These are phyloP conservation scores for Punica granatum DNA, from an alignment of 345 rosid genomes.

Conservation along the genomic window DNA sequence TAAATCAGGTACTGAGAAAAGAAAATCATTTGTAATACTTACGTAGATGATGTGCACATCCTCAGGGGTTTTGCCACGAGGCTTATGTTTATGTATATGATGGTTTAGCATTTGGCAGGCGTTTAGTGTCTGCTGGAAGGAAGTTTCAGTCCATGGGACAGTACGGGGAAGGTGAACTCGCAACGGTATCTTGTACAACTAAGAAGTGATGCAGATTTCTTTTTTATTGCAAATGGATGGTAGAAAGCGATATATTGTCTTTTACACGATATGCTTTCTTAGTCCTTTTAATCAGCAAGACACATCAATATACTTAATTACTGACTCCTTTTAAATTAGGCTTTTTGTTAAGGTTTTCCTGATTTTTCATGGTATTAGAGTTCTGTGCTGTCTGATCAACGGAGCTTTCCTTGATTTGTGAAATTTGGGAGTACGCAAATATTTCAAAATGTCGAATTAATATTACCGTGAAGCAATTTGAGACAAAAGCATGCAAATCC, in stretches of 20 bases:
- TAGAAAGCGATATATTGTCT: neutral
- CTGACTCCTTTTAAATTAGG: neutral
- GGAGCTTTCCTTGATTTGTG: neutral
- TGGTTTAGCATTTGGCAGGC: conserved; percentile 75
- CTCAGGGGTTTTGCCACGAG: conserved; percentile 16
- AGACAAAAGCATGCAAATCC: neutral
- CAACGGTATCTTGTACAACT: conserved; percentile 44
- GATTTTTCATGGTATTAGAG: neutral
- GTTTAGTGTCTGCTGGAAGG: conserved; percentile 71
- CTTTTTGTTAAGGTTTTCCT: neutral
- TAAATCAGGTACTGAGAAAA: conserved; percentile 58
- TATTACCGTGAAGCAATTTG: too few species aligned
- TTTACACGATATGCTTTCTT: neutral
- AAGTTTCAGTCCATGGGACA: conserved; percentile 90
- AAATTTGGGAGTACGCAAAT: neutral
- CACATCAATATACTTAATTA: neutral
- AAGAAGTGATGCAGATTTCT: neutral
- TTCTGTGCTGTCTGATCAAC: neutral
- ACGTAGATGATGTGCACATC: conserved; percentile 8
- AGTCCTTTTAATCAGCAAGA: neutral
- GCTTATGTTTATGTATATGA: conserved; percentile 21
- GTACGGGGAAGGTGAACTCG: conserved; percentile 87
- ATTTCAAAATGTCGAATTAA: neutral
- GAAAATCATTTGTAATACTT: conserved; percentile 13
- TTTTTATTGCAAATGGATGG: neutral